Conservation (phyloP, 129 eudicot genomes). For the Centrapalus pauciflorus region DNA sequence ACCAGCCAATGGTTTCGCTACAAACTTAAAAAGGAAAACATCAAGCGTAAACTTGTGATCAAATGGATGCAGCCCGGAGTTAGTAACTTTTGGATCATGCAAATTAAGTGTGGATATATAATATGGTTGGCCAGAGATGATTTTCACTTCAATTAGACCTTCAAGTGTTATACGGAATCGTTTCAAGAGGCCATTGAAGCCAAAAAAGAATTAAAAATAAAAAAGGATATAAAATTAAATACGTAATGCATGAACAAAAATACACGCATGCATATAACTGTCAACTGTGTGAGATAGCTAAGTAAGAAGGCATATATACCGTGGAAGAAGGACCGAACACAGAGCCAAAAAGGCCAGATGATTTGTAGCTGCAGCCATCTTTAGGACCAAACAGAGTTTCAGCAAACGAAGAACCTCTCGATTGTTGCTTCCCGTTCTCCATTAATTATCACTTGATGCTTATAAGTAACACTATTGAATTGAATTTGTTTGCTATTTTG, state of each 20-base stretch:
- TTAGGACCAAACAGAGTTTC: constrained; percentile 73
- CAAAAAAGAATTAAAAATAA: too few species aligned
- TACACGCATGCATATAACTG: too few species aligned
- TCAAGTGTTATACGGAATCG: too few species aligned
- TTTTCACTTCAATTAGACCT: too few species aligned
- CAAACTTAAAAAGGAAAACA: background rate
- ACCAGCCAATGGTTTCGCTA: background rate
- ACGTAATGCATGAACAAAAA: too few species aligned
- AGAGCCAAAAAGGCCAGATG: constrained; percentile 50
- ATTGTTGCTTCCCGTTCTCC: constrained; percentile 52
- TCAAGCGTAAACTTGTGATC: background rate
- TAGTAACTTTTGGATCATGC: background rate
- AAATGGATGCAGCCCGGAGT: background rate
- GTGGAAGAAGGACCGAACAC: constrained; percentile 64
- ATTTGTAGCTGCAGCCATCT: constrained; percentile 18
- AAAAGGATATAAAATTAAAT: too few species aligned
- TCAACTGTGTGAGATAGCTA: too few species aligned
- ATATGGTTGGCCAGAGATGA: background rate
- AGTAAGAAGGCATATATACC: constrained; percentile 38
- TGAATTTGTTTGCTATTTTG: background rate
- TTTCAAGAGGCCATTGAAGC: too few species aligned
- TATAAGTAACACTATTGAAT: background rate
- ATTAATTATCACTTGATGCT: constrained; percentile 30
- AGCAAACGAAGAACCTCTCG: constrained; percentile 34
- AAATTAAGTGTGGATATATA: background rate